phyloP scores from a whole-genome alignment of 768 basidiomycete genomes.

The Tricholoma bakamatsutake region DNA sequence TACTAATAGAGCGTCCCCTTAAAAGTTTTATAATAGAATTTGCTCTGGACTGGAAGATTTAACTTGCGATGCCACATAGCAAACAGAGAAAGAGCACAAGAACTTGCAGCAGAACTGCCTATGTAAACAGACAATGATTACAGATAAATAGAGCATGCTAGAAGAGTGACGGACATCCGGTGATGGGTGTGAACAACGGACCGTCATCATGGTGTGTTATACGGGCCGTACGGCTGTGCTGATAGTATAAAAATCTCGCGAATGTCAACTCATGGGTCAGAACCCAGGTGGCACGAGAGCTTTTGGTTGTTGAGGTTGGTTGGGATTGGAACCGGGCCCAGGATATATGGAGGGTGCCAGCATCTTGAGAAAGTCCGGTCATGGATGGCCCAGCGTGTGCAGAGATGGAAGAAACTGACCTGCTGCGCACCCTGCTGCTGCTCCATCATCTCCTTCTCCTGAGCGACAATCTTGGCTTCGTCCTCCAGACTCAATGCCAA shows the following conservation, averaged over 20 bases:
- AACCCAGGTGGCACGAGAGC: conserved; percentile 84
- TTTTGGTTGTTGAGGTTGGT: conserved; percentile 41
- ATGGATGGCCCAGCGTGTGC: conserved; percentile 7
- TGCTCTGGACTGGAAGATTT: not conserved
- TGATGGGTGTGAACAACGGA: conserved; percentile 10
- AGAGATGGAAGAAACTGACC: conserved; percentile 38
- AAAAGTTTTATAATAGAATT: not conserved
- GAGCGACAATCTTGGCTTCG: conserved; percentile 89
- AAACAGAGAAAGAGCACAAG: not conserved
- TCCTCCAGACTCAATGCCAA: conserved; percentile 92
- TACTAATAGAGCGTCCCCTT: conserved; percentile 1
- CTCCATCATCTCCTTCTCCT: conserved; percentile 91
- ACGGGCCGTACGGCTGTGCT: conserved; percentile 11
- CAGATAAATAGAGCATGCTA: conserved; percentile 1
- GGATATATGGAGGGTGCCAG: conserved; percentile 61
- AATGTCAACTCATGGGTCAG: conserved; percentile 30
- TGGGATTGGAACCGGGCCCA: conserved; percentile 25
- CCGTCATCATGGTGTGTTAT: conserved; percentile 10
- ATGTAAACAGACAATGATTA: not conserved
- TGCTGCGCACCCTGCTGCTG: conserved; percentile 92
- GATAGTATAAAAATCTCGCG: conserved; percentile 12
- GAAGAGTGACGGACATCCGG: not conserved
- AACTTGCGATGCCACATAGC: not conserved
- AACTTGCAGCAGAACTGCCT: not conserved
- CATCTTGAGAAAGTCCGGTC: conserved; percentile 45